Evolutionary conservation across 2,329 filamentous ascomycete species (phyloP), one percentile per base, ranked within the genome.

Genomic region (Verticillium tricorpus): DNA sequence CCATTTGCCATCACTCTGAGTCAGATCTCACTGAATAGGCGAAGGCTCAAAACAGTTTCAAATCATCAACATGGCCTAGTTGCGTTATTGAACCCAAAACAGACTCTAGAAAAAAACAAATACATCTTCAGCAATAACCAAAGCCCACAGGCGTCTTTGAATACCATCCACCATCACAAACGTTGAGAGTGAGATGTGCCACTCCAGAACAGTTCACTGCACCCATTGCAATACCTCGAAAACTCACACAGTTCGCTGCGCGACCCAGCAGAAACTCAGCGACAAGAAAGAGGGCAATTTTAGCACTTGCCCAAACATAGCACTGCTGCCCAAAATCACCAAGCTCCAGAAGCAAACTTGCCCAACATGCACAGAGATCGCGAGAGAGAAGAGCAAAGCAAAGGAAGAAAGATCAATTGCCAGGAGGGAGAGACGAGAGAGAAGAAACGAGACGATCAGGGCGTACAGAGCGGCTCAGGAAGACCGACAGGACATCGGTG

Each of bases 251-350:
- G 28, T 28, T 3, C 52, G 52, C 9, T 55, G 52, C 22, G 4
- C 11, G 52, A 22, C 8, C 7, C 28, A 25, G 9, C 56, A 57
- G 12, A 57, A 34, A 22, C 17, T 22, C 19, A 31, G 35, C 34
- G 25, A 58, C 56, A 35, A n/a, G 56, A 65, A 67, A 31, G 62
- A 66, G 34, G 65, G 66, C 62, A 32, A 37, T 60, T 25, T 66
- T 65, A 58, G 64, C 63, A 17, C 62, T 66, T 57, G 52, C 50
- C 15, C 59, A 25, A 7, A 65, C 64, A 22, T 60, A 61, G 5
- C 66, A 2, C 17, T n/a, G 8, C 39, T 45, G 3, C 39, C 52
- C 6, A 55, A 6, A 28, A 12, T 17, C 25, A 17, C 5, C 19
- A 17, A 14, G 12, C 5, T 55, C 3, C 22, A 55, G 22, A 17